These are phyloP conservation scores for Nemania sp. DNA, from an alignment of 2,329 filamentous ascomycete genomes.

Conservation along the genomic window DNA sequence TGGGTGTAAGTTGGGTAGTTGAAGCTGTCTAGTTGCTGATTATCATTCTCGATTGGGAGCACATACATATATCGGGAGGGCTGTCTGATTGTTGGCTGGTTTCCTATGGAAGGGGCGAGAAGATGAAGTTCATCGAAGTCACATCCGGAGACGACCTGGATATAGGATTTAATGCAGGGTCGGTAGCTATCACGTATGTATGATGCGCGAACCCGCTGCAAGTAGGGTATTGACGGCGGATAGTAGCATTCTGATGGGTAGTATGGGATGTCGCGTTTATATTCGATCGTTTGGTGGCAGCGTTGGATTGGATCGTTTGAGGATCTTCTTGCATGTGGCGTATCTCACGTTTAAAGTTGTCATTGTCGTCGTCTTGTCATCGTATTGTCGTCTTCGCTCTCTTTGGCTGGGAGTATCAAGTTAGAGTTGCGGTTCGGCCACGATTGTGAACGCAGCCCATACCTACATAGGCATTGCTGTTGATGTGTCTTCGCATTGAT, in stretches of 20 bases:
- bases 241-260: slow-evolving; percentile 2
- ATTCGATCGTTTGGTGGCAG: slow-evolving; percentile 5
- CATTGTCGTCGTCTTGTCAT: too few species aligned
- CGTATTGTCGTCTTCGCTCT: background rate
- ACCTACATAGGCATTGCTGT: too few species aligned
- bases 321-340: slow-evolving; percentile 15
- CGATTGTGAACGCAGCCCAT: too few species aligned
- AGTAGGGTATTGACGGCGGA: slow-evolving; percentile 13
- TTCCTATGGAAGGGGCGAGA: background rate
- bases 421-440: background rate
- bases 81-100: background rate
- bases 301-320: slow-evolving; percentile 9
- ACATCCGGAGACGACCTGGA: slow-evolving; percentile 4
- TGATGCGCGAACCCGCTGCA: slow-evolving; percentile 20
- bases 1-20: background rate
- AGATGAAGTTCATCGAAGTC: background rate
- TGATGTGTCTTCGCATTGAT: background rate
- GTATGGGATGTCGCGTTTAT: background rate
- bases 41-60: background rate
- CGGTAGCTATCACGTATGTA: background rate
- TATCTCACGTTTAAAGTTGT: slow-evolving; percentile 2
- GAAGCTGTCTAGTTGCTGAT: background rate
- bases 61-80: background rate
- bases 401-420: background rate
- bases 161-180: background rate